Percentiles rank a stretch among this genome's conserved stretches.
Evolutionary conservation across 2,329 filamentous ascomycete species (phyloP).

Genomic region (Escovopsis sp.): DNA sequence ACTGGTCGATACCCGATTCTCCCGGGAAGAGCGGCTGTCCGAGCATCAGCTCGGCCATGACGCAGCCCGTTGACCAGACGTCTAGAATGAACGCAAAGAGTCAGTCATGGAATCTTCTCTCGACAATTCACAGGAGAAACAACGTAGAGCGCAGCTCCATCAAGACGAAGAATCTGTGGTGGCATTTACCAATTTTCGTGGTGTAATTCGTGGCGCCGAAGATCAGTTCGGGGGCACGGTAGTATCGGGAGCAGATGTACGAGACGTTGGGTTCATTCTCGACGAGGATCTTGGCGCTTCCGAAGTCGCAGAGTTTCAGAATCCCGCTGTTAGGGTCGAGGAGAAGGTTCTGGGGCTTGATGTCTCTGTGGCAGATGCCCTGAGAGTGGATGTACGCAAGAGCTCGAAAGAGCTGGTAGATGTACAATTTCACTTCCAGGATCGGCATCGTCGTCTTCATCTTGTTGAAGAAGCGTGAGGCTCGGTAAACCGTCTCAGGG

Average conservation of each 20-base stretch:
- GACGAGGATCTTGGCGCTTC: conserved; percentile 94
- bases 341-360: conserved; percentile 96
- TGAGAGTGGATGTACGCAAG: conserved; percentile 98
- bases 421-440: conserved; percentile 97
- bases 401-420: conserved; percentile 96
- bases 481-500: conserved; percentile 94
- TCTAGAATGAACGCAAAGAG: conserved; percentile 57
- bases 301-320: conserved; percentile 96
- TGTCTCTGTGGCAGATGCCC: conserved; percentile 96
- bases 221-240: conserved; percentile 92
- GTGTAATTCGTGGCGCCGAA: conserved; percentile 99
- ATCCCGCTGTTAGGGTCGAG: conserved; percentile 84
- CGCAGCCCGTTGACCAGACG: conserved; percentile 97
- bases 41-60: conserved; percentile 98
- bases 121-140: neutral
- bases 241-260: conserved; percentile 98
- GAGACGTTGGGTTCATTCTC: conserved; percentile 99
- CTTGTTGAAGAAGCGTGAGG: conserved; percentile 98
- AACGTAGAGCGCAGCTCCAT: too few species aligned
- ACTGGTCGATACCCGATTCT: conserved; percentile 94
- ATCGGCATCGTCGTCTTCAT: conserved; percentile 99
- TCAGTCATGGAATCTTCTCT: too few species aligned
- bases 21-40: conserved; percentile 95
- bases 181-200: conserved; percentile 79
- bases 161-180: conserved; percentile 3